Evolutionary conservation across 306 rosid species (phyloP).

Genomic region (Medicago ruthenica): DNA sequence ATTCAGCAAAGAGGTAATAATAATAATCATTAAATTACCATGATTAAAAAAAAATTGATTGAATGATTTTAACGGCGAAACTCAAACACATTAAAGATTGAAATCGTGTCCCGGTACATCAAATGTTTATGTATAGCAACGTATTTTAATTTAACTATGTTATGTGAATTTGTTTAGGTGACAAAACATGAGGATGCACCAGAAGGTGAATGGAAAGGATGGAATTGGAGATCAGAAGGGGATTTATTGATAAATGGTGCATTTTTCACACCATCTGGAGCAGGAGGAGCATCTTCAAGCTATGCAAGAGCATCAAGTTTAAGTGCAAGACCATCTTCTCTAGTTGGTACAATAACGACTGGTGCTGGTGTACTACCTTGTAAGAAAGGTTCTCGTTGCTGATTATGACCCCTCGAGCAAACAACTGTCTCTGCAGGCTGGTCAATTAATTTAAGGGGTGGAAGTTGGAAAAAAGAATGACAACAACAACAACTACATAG

Average conservation of each 20-base stretch:
- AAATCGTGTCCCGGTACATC: no score
- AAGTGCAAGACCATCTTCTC: constrained; percentile 85
- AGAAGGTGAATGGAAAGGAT: constrained; percentile 74
- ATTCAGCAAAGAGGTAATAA: constrained; percentile 81
- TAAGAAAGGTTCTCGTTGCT: constrained; percentile 86
- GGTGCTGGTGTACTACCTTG: constrained; percentile 77
- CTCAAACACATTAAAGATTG: no score
- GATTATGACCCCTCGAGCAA: constrained; percentile 50
- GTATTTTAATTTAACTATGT: background rate
- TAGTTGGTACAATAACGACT: constrained; percentile 78
- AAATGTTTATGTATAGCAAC: no score
- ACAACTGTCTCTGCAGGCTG: constrained; percentile 43
- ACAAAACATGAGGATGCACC: constrained; percentile 98
- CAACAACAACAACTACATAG: constrained; percentile 7
- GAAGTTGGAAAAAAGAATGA: constrained; percentile 32
- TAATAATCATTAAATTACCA: no score
- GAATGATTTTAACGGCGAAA: no score
- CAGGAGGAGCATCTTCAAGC: constrained; percentile 88
- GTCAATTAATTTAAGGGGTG: constrained; percentile 26
- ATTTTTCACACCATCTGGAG: constrained; percentile 78
- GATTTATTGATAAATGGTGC: constrained; percentile 86
- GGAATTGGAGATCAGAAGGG: constrained; percentile 98
- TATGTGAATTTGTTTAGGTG: constrained; percentile 56
- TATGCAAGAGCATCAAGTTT: constrained; percentile 94
- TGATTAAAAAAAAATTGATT: no score